Base-by-base conservation (phyloP, 768 basidiomycete species). In the Saitozyma podzolica region DNA sequence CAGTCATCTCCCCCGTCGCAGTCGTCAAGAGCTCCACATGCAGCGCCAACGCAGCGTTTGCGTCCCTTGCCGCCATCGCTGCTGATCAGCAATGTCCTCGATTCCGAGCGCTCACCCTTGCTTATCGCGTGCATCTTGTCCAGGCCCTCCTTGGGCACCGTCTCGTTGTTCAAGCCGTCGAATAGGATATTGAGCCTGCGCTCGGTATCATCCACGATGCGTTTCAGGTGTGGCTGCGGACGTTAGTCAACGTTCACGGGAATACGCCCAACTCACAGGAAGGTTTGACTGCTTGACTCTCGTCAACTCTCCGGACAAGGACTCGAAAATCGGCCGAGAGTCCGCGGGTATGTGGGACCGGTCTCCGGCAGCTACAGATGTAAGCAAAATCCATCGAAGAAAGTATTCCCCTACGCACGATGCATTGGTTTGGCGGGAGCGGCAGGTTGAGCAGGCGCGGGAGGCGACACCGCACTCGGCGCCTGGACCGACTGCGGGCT, bases 111-210 rank as follows among this genome's bases (percentile, higher is more conserved):
- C 83, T 49, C 65, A 93, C 92, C 93, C 82, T 85, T 83, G 4
- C 86, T 84, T 50, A 97, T 82, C 48, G 86, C 85, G 19, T 86
- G 73, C 40, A 96, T 81, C 67, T 89, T 86, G 49, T 89, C 88
- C 13, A 89, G 84, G 20, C 91, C 86, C 10, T 84, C 77, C 62
- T 82, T 82, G 13, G 90, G 88, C 17, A 96, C 75, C 8, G 89
- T 89, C 70, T 92, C 87, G 73, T 91, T 92, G 78, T 97, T 96
- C 69, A 97, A 80, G n/a, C 87, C 88, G 74, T 96, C 94, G 72
- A 94, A 96, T 50, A 97, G 80, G 0, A 87, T 85, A 73, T 88
- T 92, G 69, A 95, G 83, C 40, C 94, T 85, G 17, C 91, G 85
- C 75, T 94, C 92, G 6, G 93, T 84, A 69, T 95, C 93, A 55